These are phyloP conservation scores for Amphibolis antarctica DNA, from an alignment of 106 monocot genomes.

Conservation along the genomic window DNA sequence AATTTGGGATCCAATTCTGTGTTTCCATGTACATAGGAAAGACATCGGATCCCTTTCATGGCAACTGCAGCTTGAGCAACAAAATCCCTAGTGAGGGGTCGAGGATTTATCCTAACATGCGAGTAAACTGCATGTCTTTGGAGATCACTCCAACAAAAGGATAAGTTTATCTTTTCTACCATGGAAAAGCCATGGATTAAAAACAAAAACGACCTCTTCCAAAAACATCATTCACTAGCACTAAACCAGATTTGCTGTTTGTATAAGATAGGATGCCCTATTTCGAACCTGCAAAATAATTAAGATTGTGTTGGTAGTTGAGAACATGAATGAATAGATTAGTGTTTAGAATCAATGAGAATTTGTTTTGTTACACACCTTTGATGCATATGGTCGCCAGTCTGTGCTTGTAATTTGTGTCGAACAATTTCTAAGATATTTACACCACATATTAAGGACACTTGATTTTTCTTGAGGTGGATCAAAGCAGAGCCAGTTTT, in stretches of 20 bases:
- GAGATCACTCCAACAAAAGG: too few relatives aligned
- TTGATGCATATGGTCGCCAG: constrained; percentile 81
- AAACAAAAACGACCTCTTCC: too few relatives aligned
- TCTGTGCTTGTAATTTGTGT: constrained; percentile 67
- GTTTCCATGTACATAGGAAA: too few relatives aligned
- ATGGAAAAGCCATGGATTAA: too few relatives aligned
- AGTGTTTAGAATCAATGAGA: background rate
- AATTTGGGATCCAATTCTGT: too few relatives aligned
- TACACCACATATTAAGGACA: constrained; percentile 42
- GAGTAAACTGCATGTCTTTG: too few relatives aligned
- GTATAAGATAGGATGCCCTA: constrained; percentile 54
- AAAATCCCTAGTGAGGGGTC: too few relatives aligned
- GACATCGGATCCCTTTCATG: too few relatives aligned
- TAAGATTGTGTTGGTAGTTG: background rate
- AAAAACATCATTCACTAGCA: background rate
- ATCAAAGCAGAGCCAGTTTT: constrained; percentile 44
- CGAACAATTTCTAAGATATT: constrained; percentile 59
- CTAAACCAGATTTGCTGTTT: constrained; percentile 12
- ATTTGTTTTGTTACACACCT: constrained; percentile 29
- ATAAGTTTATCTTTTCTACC: too few relatives aligned
- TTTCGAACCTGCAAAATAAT: constrained; percentile 36
- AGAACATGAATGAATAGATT: background rate
- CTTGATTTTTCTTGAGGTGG: constrained; percentile 15
- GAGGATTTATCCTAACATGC: too few relatives aligned
- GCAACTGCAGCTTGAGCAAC: too few relatives aligned